Evolutionary conservation across 192 early-diverging fungal genomes (phyloP), one percentile per base, ranked within the genome.

Genomic region (Backusella tarrabulga): DNA sequence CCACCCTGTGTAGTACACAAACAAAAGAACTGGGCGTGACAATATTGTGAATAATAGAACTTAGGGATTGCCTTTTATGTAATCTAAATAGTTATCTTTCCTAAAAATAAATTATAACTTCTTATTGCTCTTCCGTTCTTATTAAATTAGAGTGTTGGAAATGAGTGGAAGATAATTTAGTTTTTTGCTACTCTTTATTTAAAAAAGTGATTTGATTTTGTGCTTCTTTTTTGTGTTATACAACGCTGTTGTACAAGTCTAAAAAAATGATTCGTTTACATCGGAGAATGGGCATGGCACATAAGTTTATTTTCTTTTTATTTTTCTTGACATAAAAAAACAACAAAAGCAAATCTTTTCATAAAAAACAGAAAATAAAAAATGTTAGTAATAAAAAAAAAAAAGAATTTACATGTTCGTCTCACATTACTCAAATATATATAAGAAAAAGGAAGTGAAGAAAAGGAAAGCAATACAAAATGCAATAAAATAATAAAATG

Each of bases 121-220:
- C 0, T n/a, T 50, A 6, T 50, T 50, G 5, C 6, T 50, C 17
- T 50, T 7, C 46, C 4, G 14, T 44, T 44, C 42, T 44, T 44
- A 44, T 44, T 19, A 14, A 44, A 44, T 44, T 17, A 17, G 15
- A 44, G 42, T 44, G 15, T 44, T 44, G 4, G 54, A 21, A 56
- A 56, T 6, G 21, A 56, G 23, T 0, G 26, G 9, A 23, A 56
- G 7, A 19, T 0, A 21, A 40, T 11, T 19, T 21, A 56, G 52
- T 56, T 56, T 56, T 56, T 54, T 8, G 8, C 9, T 21, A 56
- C 23, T 63, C 11, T 29, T 63, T 29, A 63, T 63, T 56, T 14
- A 63, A 63, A 63, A 63, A 63, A 63, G 56, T 63, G 56, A 63
- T 63, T 63, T 29, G 56, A 63, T 63, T 63, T 63, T 63, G 56